These are phyloP conservation scores for Pleurozium schreberi DNA, from an alignment of 225 moss, liverwort and hornwort genomes.

Conservation along the genomic window DNA sequence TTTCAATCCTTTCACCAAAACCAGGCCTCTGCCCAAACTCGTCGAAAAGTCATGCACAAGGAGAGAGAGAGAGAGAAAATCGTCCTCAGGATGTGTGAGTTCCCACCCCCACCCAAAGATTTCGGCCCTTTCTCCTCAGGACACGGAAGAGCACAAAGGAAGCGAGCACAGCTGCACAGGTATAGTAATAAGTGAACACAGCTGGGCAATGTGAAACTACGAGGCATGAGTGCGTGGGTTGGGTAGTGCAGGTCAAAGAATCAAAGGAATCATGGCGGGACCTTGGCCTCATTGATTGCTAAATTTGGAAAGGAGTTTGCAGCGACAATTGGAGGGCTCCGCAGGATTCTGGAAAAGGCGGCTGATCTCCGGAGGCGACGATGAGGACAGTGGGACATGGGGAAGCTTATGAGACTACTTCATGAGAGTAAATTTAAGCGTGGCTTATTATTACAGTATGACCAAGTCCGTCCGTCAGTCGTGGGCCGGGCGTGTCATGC, in stretches of 20 bases:
- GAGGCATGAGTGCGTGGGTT: neutral
- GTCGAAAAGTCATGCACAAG: neutral
- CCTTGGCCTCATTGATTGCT: neutral
- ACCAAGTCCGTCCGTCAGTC: neutral
- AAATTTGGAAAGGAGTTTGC: no score
- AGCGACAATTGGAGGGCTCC: neutral
- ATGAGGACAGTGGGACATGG: neutral
- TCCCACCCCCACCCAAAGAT: neutral
- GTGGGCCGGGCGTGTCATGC: neutral
- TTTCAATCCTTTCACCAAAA: neutral
- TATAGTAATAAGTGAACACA: neutral
- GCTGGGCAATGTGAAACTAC: neutral
- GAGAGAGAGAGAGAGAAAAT: no score
- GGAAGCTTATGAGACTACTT: neutral
- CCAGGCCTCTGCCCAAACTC: neutral
- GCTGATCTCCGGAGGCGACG: neutral
- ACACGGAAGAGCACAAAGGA: neutral
- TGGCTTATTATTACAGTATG: neutral
- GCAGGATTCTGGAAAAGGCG: neutral
- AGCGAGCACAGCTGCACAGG: neutral
- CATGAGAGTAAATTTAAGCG: no score
- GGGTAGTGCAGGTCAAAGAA: neutral
- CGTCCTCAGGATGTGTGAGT: neutral
- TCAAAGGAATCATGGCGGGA: neutral
- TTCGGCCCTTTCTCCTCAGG: neutral